Percentiles rank a stretch among this genome's conserved stretches.
Evolutionary conservation across 179 eudicot genomes (phyloP).

Genomic region (Heliamphora ciliata): DNA sequence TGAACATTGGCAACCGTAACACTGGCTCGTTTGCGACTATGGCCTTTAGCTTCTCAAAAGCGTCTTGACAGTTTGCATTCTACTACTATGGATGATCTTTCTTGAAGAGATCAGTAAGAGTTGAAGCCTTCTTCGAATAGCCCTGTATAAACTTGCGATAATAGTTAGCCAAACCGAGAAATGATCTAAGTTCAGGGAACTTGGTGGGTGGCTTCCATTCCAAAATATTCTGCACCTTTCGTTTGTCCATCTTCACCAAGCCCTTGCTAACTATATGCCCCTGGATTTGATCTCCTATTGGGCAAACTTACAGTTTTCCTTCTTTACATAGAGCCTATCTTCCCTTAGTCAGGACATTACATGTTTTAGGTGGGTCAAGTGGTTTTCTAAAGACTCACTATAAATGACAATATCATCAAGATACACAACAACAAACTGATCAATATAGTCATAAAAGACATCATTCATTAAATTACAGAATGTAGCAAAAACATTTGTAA

Average conservation of each 20-base stretch:
- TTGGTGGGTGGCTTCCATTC: neutral
- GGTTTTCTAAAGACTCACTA: neutral
- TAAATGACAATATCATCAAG: neutral
- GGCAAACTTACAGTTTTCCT: constrained; percentile 15
- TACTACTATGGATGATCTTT: neutral
- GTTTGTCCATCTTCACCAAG: constrained; percentile 2
- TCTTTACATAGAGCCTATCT: constrained; percentile 6
- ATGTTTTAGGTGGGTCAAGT: neutral
- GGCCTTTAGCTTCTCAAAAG: neutral
- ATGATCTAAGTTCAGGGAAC: neutral
- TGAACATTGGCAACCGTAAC: neutral
- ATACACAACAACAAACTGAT: neutral
- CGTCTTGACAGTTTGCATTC: neutral
- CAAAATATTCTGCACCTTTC: neutral
- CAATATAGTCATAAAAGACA: neutral
- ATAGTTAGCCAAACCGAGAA: constrained; percentile 12
- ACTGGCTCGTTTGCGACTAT: neutral
- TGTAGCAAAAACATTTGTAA: neutral
- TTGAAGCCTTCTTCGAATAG: neutral
- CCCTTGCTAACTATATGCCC: constrained; percentile 7
- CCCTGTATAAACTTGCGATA: constrained; percentile 3
- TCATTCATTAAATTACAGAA: neutral
- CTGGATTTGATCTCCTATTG: neutral
- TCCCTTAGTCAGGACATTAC: neutral
- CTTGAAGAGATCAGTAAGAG: neutral